phyloP scores from a whole-genome alignment of 2,329 filamentous ascomycete species.

The Alternaria viburni region DNA sequence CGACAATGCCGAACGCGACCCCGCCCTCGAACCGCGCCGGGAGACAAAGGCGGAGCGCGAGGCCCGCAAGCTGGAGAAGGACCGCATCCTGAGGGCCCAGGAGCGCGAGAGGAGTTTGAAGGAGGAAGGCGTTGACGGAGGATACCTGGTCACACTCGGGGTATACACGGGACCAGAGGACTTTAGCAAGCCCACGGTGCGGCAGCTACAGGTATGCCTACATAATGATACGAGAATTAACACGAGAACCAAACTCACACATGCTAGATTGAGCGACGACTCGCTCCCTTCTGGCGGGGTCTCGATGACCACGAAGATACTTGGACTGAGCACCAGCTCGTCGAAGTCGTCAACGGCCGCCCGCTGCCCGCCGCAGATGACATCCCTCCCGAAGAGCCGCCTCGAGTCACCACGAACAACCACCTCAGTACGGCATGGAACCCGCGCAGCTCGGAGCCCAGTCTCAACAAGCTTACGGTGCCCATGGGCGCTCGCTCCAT shows the following conservation, averaged over 20 bases:
- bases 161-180: constrained; percentile 93
- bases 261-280: constrained; percentile 82
- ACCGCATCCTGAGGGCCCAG: constrained; percentile 74
- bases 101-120: constrained; percentile 89
- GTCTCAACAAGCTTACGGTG: constrained; percentile 75
- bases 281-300: constrained; percentile 96
- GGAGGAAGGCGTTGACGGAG: constrained; percentile 93
- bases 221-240: not conserved
- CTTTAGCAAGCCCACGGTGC: constrained; percentile 85
- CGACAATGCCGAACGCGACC: constrained; percentile 57
- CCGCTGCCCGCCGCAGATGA: constrained; percentile 85
- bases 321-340: constrained; percentile 95
- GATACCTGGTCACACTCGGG: constrained; percentile 91
- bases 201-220: constrained; percentile 80
- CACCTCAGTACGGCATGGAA: constrained; percentile 45
- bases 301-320: constrained; percentile 85
- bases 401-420: constrained; percentile 52
- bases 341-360: constrained; percentile 84
- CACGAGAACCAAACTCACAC: constrained; percentile 17
- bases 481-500: constrained; percentile 79
- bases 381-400: constrained; percentile 71
- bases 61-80: constrained; percentile 81
- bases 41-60: constrained; percentile 94
- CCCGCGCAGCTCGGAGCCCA: constrained; percentile 62
- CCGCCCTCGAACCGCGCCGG: constrained; percentile 66